phyloP scores from a whole-genome alignment of 208 protist genomes.

The Acanthamoeba lugdunensis region DNA sequence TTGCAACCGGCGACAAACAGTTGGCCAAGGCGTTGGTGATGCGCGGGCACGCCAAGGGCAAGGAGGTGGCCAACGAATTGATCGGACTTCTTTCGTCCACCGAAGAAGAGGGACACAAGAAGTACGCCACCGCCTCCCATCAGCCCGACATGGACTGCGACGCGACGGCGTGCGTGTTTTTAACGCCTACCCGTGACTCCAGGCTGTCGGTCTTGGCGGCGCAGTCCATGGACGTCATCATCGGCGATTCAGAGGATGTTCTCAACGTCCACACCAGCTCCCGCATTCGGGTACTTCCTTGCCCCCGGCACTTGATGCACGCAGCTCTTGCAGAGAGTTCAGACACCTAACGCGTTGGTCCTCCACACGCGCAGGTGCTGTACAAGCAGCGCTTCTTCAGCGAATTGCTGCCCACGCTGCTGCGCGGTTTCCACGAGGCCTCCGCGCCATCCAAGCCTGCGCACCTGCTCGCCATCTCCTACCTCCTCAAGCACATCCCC shows the following conservation, averaged over 20 bases:
- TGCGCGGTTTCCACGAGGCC: slow-evolving; percentile 19
- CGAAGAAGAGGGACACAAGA: slow-evolving; percentile 14
- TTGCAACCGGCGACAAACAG: not conserved
- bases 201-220: slow-evolving; percentile 30
- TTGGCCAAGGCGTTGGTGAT: slow-evolving; percentile 60
- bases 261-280: slow-evolving; percentile 58
- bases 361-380: not conserved
- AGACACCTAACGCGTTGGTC: not conserved
- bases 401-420: slow-evolving; percentile 52
- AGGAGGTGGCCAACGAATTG: slow-evolving; percentile 20
- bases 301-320: too few relatives aligned
- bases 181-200: not conserved
- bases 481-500: slow-evolving; percentile 69
- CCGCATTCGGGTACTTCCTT: not conserved
- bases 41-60: slow-evolving; percentile 47
- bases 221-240: slow-evolving; percentile 30
- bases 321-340: not conserved
- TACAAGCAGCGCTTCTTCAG: slow-evolving; percentile 67
- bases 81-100: slow-evolving; percentile 15
- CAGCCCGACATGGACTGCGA: not conserved
- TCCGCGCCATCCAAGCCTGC: not conserved
- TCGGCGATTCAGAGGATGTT: not conserved
- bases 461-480: slow-evolving; percentile 47
- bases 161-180: too few relatives aligned
- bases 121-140: not conserved